Percentiles rank a stretch among this genome's conserved stretches.
Conservation (phyloP, 1,284 basidiomycete genomes). For the Cronartium quercuum region DNA sequence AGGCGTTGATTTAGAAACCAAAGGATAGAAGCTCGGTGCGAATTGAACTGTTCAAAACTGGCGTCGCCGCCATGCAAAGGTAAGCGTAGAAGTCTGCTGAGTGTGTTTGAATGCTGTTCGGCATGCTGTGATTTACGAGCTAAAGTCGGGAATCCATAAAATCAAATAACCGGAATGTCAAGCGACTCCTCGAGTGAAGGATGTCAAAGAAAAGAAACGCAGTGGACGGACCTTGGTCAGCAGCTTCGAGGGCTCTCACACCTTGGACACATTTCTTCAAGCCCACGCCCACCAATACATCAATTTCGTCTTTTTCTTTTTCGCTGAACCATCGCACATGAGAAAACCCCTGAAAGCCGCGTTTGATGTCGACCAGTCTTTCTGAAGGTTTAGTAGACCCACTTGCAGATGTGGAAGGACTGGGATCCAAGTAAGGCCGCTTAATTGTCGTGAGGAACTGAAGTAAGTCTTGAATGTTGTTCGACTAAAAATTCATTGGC, state of each 20-base stretch:
- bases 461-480: constrained; percentile 32
- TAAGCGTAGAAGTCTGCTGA: constrained; percentile 52
- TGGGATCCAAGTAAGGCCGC: constrained; percentile 25
- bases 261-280: constrained; percentile 72
- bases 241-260: constrained; percentile 72
- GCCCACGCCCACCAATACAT: constrained; percentile 75
- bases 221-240: constrained; percentile 67
- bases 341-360: constrained; percentile 55
- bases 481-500: background rate
- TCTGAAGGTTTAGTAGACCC: background rate
- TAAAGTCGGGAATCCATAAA: constrained; percentile 39
- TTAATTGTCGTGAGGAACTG: constrained; percentile 16
- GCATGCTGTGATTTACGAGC: constrained; percentile 63
- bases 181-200: constrained; percentile 36
- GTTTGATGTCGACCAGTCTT: constrained; percentile 42
- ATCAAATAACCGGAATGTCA: background rate
- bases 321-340: constrained; percentile 68
- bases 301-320: constrained; percentile 81
- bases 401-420: background rate
- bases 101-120: constrained; percentile 5
- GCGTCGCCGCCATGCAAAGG: constrained; percentile 59
- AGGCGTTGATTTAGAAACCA: constrained; percentile 75
- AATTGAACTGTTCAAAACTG: constrained; percentile 68
- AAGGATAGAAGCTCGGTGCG: constrained; percentile 73
- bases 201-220: constrained; percentile 41